Evolutionary conservation across 2,329 filamentous ascomycete genomes (phyloP), one percentile per base, ranked within the genome.

Genomic region (Claviceps purpurea): DNA sequence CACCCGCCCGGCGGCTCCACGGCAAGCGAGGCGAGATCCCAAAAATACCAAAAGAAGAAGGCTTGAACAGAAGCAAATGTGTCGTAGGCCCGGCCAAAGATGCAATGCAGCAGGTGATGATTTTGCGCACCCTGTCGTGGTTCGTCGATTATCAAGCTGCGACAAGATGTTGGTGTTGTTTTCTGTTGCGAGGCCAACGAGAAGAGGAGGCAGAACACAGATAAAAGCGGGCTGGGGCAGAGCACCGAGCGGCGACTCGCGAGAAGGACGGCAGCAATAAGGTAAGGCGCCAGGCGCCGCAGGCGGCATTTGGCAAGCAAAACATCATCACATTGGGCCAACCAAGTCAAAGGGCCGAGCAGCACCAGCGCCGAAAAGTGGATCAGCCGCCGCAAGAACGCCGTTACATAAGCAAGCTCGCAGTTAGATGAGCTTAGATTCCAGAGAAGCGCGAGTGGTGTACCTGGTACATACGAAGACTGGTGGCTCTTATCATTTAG

Each of bases 121-220:
- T 22, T 47, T 62, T 60, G 60, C 62, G 61, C 30, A 11, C 30
- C 62, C 59, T 60, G 56, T 63, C 58, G 58, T 58, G 55, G 58
- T 61, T 54, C 51, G 57, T 58, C 57, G 58, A 61, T 49, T 58
- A 59, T 62, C 56, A 54, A 54, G 57, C 52, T 58, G 54, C 55
- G 55, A 58, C 54, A 58, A 62, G 45, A 37, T 69, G 65, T 69
- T 69, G 65, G 68, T 61, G 60, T 69, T 69, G 63, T 66, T 65
- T 68, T 66, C 61, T 68, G 67, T 70, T 70, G 68, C 68, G 68
- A 69, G 68, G 68, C 67, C 68, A 70, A 70, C 68, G 65, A 63
- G 61, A 59, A 60, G 62, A 63, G 62, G 62, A 59, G 56, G 60
- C 60, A 60, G 63, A 57, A 59, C 56, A 54, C 62, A 64, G 10